phyloP scores from a whole-genome alignment of 192 early-diverging fungal genomes.

The Coemansia sp. region DNA sequence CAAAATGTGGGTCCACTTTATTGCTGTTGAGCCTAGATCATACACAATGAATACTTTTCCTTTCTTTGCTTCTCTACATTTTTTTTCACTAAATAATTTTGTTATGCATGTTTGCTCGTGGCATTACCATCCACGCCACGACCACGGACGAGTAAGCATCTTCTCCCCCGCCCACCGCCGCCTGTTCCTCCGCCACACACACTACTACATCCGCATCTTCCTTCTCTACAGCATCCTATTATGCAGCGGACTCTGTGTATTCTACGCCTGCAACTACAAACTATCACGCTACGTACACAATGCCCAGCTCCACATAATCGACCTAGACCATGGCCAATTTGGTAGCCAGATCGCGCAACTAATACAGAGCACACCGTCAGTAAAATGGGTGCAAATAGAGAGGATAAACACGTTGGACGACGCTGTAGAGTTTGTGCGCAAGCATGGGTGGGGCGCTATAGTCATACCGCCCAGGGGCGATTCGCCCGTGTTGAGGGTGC shows the following conservation, averaged over 20 bases:
- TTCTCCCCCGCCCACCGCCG: not conserved
- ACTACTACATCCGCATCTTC: constrained; percentile 7
- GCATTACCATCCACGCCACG: not conserved
- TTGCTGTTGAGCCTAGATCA: not conserved
- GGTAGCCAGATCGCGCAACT: not conserved
- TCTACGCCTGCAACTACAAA: constrained; percentile 3
- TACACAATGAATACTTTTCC: not conserved
- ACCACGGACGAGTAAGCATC: constrained; percentile 12
- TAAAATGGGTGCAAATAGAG: constrained; percentile 2
- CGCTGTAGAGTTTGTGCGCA: constrained; percentile 3
- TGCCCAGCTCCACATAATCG: constrained; percentile 6
- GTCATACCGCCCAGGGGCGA: not conserved
- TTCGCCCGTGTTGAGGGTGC: not conserved
- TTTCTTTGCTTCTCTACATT: not conserved
- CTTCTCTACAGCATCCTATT: constrained; percentile 11
- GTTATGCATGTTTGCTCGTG: constrained; percentile 7
- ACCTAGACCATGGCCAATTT: not conserved
- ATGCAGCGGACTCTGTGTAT: not conserved
- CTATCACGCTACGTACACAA: not conserved
- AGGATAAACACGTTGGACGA: not conserved
- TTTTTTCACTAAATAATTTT: not conserved
- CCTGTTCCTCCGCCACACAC: not conserved
- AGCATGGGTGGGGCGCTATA: constrained; percentile 18
- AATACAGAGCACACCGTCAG: not conserved
- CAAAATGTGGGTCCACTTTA: not conserved